A percentile compares a stretch with the other conserved stretches of the same genome.
These are phyloP conservation scores for Chaetomium globosum DNA, from an alignment of 2,329 filamentous ascomycete species.

Conservation along the genomic window DNA sequence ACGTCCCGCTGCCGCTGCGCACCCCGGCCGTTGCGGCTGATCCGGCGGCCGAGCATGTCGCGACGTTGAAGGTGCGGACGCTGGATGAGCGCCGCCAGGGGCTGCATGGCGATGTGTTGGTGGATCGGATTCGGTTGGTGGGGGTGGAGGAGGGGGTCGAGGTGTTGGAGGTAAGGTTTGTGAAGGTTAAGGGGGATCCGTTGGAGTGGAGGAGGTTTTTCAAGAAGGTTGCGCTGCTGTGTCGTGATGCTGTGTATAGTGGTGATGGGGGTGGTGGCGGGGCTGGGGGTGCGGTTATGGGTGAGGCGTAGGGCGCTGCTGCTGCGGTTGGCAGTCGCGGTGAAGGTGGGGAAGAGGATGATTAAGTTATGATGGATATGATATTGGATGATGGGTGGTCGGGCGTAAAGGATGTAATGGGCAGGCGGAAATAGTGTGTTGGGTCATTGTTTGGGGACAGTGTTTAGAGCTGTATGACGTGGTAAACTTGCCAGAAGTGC, in stretches of 20 bases:
- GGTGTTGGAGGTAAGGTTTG: constrained; percentile 82
- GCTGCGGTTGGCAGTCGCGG: neutral
- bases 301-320: constrained; percentile 12
- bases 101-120: constrained; percentile 72
- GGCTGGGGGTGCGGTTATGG: neutral
- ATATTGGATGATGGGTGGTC: constrained; percentile 11
- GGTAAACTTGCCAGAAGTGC: neutral
- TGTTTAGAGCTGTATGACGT: constrained; percentile 13
- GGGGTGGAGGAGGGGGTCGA: constrained; percentile 57
- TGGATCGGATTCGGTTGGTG: constrained; percentile 65
- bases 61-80: constrained; percentile 72
- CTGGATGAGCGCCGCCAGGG: constrained; percentile 71
- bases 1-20: constrained; percentile 68
- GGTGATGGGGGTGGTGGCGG: constrained; percentile 20
- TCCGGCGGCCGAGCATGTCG: constrained; percentile 58
- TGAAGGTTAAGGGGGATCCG: constrained; percentile 94
- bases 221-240: constrained; percentile 88
- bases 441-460: constrained; percentile 24
- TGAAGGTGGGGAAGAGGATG: neutral
- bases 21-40: constrained; percentile 42
- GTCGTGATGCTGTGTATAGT: constrained; percentile 76
- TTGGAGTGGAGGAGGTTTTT: constrained; percentile 96
- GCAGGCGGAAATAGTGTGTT: constrained; percentile 11
- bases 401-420: constrained; percentile 14
- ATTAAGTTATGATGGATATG: constrained; percentile 8